Base-by-base conservation (phyloP, 768 basidiomycete species). In the Psilocybe tampanensis region DNA sequence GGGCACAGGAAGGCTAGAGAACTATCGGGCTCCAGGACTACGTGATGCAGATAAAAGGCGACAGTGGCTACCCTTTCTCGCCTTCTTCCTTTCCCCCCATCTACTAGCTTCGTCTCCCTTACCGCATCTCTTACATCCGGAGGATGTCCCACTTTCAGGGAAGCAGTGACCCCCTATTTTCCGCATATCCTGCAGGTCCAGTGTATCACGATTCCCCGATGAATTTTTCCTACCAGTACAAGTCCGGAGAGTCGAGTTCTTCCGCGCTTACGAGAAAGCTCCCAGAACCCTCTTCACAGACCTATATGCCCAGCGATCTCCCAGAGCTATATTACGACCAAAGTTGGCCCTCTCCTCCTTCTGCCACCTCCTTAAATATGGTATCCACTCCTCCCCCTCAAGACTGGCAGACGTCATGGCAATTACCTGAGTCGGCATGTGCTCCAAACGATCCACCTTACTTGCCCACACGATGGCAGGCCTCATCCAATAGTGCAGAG, bases 1-100 rank as follows among this genome's bases (percentile, higher is more conserved):
- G 64, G 65, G 62, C 68, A 62, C 60, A 66, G 58, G 68, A 70
- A 67, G 66, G 61, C 64, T 65, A 64, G 63, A 64, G 62, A 63
- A 65, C 57, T 56, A 56, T 60, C 58, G 44, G 52, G 56, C 47
- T 54, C 43, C 64, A 55, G 52, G 56, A 58, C 47, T 62, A 59
- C 60, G 54, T 52, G 44, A 60, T 65, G 59, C 47, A 62, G 52
- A 66, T 69, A 73, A 69, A 72, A 68, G 59, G 52, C 32, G 42
- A 45, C 55, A 48, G 56, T 47, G 49, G 61, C 56, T 58, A 62
- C 43, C 44, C 45, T 54, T 47, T 44, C 19, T 48, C 52, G 33
- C 39, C 50, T 61, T 47, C 62, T 62, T 63, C 60, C 60, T 52
- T 54, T 54, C 54, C 29, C 59, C 63, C 60, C 52, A 47, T 41